Evolutionary conservation across 345 rosid species (phyloP).

Genomic region (Eucalyptus victrix): DNA sequence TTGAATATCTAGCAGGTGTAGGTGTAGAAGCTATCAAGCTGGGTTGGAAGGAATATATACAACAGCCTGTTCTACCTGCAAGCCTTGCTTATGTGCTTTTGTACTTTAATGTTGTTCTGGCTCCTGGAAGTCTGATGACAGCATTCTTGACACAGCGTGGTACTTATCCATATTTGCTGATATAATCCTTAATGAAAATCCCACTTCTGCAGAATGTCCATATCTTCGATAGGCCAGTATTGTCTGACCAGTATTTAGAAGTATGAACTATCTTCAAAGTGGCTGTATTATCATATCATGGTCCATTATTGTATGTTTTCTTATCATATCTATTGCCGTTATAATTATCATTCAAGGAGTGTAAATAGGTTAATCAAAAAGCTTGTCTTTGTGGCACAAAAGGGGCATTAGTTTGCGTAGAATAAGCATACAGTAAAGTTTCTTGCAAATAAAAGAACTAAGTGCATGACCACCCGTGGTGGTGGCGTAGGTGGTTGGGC

Average conservation of each 20-base stretch:
- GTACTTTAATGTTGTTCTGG: conserved; percentile 76
- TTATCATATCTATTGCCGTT: background rate
- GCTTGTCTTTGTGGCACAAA: background rate
- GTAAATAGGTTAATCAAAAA: background rate
- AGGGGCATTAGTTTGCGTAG: background rate
- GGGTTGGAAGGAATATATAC: conserved; percentile 92
- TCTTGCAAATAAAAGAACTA: background rate
- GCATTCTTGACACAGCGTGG: conserved; percentile 89
- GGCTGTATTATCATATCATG: background rate
- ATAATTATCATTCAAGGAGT: background rate
- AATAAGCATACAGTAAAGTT: background rate
- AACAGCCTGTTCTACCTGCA: conserved; percentile 94
- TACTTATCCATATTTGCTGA: conserved; percentile 1
- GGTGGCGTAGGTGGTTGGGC: too few species aligned
- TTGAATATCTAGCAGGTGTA: conserved; percentile 18
- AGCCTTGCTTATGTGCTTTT: conserved; percentile 89
- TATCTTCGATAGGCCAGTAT: background rate
- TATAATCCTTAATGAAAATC: background rate
- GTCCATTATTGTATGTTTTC: background rate
- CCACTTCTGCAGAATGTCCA: background rate
- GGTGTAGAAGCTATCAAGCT: conserved; percentile 78
- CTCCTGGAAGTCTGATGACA: conserved; percentile 94
- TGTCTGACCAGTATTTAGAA: background rate
- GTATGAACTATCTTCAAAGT: background rate
- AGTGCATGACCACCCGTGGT: too few species aligned